These are phyloP conservation scores for Amphicarpaea edgeworthii DNA, from an alignment of 306 rosid genomes.

Conservation along the genomic window DNA sequence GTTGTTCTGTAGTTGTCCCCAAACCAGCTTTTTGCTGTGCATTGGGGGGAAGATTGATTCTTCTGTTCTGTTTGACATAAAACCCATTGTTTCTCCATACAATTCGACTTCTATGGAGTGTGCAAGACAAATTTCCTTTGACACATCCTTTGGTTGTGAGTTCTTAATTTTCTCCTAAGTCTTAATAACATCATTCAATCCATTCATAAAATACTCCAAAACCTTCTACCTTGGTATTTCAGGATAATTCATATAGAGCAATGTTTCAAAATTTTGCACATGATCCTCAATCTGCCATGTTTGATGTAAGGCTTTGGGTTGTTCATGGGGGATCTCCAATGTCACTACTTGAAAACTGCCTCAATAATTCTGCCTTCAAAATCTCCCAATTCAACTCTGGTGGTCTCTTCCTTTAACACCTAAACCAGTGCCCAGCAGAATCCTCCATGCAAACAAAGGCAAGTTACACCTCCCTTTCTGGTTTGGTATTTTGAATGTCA, in stretches of 20 bases:
- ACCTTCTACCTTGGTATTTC: background rate
- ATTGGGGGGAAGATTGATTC: too few relatives aligned
- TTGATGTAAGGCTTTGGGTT: background rate
- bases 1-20: background rate
- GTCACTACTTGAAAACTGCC: background rate
- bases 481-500: too few relatives aligned
- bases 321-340: background rate
- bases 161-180: background rate
- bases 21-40: too few relatives aligned
- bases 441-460: too few relatives aligned
- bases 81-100: conserved; percentile 11
- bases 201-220: background rate
- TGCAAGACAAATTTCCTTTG: background rate
- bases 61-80: background rate
- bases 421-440: too few relatives aligned
- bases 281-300: background rate
- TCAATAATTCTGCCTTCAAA: background rate
- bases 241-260: background rate
- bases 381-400: too few relatives aligned
- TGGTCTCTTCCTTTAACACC: too few relatives aligned
- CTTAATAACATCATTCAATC: background rate
- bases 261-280: background rate
- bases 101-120: background rate
- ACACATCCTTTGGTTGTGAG: background rate
- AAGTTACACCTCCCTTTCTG: too few relatives aligned